Evolutionary conservation across 495 filamentous ascomycete genomes (phyloP).

Genomic region (Oidiodendron maius): DNA sequence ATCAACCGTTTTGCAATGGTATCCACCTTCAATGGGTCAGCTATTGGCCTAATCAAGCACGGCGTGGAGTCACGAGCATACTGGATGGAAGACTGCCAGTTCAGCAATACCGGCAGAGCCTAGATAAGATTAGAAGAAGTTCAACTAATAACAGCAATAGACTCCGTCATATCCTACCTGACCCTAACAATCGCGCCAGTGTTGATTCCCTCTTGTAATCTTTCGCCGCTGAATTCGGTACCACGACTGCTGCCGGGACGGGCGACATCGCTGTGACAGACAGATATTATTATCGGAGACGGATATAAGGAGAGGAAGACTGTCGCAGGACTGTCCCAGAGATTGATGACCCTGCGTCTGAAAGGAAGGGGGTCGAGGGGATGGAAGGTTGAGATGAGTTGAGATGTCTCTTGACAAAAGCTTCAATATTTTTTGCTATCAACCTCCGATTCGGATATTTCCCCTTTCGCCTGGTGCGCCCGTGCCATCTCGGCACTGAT

Average conservation of each 20-base stretch:
- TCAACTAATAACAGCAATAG: not conserved
- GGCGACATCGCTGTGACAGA: conserved; percentile 18
- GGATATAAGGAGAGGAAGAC: too few species aligned
- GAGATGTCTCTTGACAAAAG: not conserved
- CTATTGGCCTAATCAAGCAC: conserved; percentile 9
- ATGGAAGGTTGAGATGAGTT: not conserved
- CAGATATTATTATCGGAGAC: not conserved
- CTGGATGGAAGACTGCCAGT: conserved; percentile 93
- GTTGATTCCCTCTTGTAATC: conserved; percentile 84
- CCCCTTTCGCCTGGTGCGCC: not conserved
- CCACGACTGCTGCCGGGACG: conserved; percentile 2
- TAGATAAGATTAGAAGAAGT: conserved; percentile 28
- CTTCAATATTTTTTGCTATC: not conserved
- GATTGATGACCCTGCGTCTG: too few species aligned
- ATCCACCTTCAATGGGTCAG: conserved; percentile 62
- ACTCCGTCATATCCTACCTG: conserved; percentile 63
- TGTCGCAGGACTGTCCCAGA: too few species aligned
- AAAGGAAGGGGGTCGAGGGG: not conserved
- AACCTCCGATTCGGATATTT: not conserved
- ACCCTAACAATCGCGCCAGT: conserved; percentile 79
- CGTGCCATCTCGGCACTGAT: too few species aligned
- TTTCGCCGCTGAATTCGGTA: conserved; percentile 33
- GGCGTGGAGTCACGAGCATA: conserved; percentile 37
- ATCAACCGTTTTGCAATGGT: conserved; percentile 98
- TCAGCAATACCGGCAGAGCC: conserved; percentile 94